phyloP scores from a whole-genome alignment of 805 yeast species.

The Deakozyma indianensis region DNA sequence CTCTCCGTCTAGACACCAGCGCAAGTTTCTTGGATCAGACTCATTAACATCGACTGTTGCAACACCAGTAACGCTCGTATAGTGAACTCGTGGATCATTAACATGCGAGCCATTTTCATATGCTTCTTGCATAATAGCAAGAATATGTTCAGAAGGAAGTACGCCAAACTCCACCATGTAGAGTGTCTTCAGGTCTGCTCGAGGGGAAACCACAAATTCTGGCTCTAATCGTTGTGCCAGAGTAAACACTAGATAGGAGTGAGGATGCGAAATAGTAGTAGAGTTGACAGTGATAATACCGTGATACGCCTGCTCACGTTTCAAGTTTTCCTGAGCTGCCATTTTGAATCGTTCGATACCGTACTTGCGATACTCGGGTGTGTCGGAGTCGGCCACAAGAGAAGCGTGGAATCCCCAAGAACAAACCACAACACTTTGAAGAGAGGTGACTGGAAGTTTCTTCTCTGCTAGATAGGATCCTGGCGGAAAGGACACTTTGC shows the following conservation, averaged over 20 bases:
- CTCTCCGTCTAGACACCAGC: constrained; percentile 59
- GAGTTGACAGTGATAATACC: constrained; percentile 23
- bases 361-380: constrained; percentile 44
- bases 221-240: constrained; percentile 44
- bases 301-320: constrained; percentile 34
- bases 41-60: constrained; percentile 9
- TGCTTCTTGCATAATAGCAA: constrained; percentile 43
- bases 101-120: constrained; percentile 46
- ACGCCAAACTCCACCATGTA: constrained; percentile 33
- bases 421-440: constrained; percentile 37
- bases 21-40: constrained; percentile 22
- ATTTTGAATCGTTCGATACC: constrained; percentile 56
- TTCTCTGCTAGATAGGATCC: constrained; percentile 20
- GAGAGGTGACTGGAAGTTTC: constrained; percentile 22
- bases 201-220: constrained; percentile 49
- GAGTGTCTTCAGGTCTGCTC: constrained; percentile 28
- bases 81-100: constrained; percentile 32
- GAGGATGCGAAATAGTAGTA: constrained; percentile 18
- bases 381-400: constrained; percentile 66
- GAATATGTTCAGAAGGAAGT: constrained; percentile 22
- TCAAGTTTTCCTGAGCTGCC: constrained; percentile 48
- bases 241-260: constrained; percentile 48
- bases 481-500: constrained; percentile 30
- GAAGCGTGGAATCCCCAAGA: constrained; percentile 86
- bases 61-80: constrained; percentile 20